Evolutionary conservation across 139 green algal genomes (phyloP).

Genomic region (Picochlorum sp.): DNA sequence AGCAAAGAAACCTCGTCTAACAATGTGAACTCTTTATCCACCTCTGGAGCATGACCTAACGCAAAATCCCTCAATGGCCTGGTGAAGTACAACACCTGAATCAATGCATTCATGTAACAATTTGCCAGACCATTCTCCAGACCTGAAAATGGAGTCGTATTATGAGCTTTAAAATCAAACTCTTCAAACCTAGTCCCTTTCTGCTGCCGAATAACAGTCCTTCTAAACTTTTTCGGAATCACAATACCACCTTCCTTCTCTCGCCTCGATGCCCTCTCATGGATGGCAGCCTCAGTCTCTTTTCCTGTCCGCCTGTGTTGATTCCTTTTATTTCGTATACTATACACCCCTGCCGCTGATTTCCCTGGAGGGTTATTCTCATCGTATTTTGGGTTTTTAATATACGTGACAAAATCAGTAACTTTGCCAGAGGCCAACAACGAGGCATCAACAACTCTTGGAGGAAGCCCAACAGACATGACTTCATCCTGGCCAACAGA

Average conservation of each 20-base stretch:
- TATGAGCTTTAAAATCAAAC: conserved; percentile 76
- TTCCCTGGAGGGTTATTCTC: conserved; percentile 29
- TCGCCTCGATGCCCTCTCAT: conserved; percentile 25
- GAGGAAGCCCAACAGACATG: conserved; percentile 46
- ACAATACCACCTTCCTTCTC: conserved; percentile 36
- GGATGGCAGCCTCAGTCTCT: conserved; percentile 8
- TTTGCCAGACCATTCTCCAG: conserved; percentile 92
- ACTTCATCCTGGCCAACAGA: conserved; percentile 30
- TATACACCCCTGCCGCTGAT: conserved; percentile 22
- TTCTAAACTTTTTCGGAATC: conserved; percentile 59
- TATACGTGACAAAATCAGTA: conserved; percentile 74
- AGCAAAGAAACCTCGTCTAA: conserved; percentile 78
- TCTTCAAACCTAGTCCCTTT: conserved; percentile 59
- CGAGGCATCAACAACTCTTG: conserved; percentile 11
- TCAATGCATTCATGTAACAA: conserved; percentile 86
- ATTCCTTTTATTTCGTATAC: conserved; percentile 47
- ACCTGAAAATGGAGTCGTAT: conserved; percentile 79
- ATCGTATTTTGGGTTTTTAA: conserved; percentile 67
- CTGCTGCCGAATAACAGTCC: conserved; percentile 45
- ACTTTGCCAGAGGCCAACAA: conserved; percentile 54
- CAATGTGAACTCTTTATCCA: conserved; percentile 77
- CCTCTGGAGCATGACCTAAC: conserved; percentile 57
- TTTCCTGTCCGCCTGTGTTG: conserved; percentile 15
- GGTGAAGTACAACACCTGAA: conserved; percentile 86
- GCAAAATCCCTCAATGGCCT: conserved; percentile 51